Evolutionary conservation across 208 protist genomes (phyloP), one percentile per base, ranked within the genome.

Genomic region (Leishmania gerbilli): DNA sequence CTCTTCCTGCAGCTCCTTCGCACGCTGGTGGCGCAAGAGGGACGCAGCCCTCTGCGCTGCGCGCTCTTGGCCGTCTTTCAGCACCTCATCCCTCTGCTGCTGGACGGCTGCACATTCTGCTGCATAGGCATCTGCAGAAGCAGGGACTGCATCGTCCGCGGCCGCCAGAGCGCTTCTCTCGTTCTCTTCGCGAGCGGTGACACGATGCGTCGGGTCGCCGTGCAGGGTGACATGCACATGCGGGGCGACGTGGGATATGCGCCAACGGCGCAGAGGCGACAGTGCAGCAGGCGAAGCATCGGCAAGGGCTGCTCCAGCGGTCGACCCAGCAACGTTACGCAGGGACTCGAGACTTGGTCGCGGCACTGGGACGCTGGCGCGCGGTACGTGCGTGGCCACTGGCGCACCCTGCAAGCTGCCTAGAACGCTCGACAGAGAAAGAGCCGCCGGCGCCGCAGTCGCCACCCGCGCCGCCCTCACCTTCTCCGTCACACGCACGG

Each of bases 11-110:
- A 34, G 31, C 11, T 47, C 69, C 27, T 45, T 65, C 19, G 84
- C 78, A 31, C 76, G 87, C 53, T 88, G 72, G 17, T 24, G 51
- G 53, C 81, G 65, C 60, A 87, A 40, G 2, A 69, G 71, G 17
- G 79, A 56, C 4, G 87, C 82, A 27, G 87, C 89, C 40, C 89
- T 84, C 72, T 74, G 80, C 34, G 79, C 79, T 40, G 89, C 87
- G n/a, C 68, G 76, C 31, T 86, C 80, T 37, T 83, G 89, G 5
- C 72, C 58, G 21, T 76, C 65, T 21, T 64, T 27, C 37, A 49
- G n/a, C 19, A 56, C 8, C 47, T 68, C 24, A 21, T 69, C 74
- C 42, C 3, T 67, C 9, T 49, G 17, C 56, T 69, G 71, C 47
- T 71, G 69, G 13, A 37, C 75, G 3, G 77, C 75, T 37, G 42